A percentile compares a stretch with the other conserved stretches of the same genome.
Conservation (phyloP, 176 grass and related monocot species). For the Pontederia crassipes region DNA sequence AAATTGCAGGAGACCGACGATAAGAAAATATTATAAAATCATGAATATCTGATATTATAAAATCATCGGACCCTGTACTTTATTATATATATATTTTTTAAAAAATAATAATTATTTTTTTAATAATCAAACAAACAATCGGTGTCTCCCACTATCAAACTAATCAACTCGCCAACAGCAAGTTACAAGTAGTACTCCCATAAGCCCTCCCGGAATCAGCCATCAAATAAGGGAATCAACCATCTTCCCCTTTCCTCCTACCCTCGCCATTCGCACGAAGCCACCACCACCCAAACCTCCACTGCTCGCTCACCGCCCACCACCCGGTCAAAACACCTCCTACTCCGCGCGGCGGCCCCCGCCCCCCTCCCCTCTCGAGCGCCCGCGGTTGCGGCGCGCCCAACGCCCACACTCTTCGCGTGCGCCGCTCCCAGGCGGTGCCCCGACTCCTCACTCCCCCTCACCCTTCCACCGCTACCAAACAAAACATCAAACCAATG, state of each 20-base stretch:
- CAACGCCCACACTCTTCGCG: neutral
- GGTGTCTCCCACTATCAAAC: no score
- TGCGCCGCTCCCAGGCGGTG: slow-evolving; percentile 12
- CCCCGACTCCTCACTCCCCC: slow-evolving; percentile 8
- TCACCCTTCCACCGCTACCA: slow-evolving; percentile 21
- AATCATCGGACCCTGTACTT: no score
- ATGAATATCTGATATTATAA: no score
- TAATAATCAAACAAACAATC: no score
- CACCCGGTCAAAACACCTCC: slow-evolving; percentile 14
- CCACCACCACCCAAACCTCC: neutral
- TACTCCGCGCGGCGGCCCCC: slow-evolving; percentile 20
- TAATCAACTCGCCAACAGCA: no score
- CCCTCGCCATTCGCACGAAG: no score
- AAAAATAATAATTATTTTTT: no score
- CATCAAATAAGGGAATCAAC: no score
- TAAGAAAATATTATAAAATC: no score
- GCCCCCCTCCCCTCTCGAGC: slow-evolving; percentile 19
- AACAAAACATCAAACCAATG: slow-evolving; percentile 20
- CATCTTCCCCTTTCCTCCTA: no score
- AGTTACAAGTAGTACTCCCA: neutral
- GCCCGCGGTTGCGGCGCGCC: slow-evolving; percentile 13
- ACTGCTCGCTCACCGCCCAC: neutral
- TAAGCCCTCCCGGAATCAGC: neutral
- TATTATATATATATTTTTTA: no score
- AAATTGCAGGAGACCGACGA: no score